Percentiles rank a stretch among this genome's conserved stretches.
Evolutionary conservation across 768 basidiomycete species (phyloP).

Genomic region (Hirschioporus abietinus): DNA sequence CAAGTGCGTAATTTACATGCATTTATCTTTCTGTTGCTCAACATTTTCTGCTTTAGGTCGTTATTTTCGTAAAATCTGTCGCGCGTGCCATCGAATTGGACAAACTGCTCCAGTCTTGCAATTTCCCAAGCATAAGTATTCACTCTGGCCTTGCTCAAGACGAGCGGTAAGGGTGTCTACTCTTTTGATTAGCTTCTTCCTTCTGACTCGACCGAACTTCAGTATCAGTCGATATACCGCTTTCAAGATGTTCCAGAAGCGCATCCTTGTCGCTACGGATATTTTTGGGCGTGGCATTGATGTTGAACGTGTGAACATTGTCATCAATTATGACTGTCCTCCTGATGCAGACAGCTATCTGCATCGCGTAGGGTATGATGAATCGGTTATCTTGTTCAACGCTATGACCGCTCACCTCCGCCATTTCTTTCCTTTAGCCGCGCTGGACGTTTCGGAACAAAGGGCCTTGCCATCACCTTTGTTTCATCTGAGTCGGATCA

Average conservation of each 20-base stretch:
- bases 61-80: conserved; percentile 99
- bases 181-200: background rate
- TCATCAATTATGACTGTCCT: conserved; percentile 98
- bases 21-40: background rate
- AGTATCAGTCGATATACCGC: conserved; percentile 95
- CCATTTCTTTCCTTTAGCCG: conserved; percentile 46
- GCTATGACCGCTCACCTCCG: background rate
- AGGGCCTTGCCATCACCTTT: conserved; percentile 97
- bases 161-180: conserved; percentile 65
- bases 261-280: conserved; percentile 97
- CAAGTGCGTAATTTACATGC: conserved; percentile 49
- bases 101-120: conserved; percentile 92
- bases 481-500: conserved; percentile 89
- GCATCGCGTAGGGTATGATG: conserved; percentile 86
- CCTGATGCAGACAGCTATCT: conserved; percentile 97
- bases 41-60: conserved; percentile 55
- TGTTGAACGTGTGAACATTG: conserved; percentile 99
- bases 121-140: conserved; percentile 97
- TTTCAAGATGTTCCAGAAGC: conserved; percentile 99
- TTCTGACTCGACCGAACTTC: conserved; percentile 11
- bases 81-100: conserved; percentile 95
- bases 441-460: conserved; percentile 98
- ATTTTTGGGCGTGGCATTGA: conserved; percentile 99
- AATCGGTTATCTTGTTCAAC: conserved; percentile 9
- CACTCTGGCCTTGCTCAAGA: conserved; percentile 94